phyloP scores from a whole-genome alignment of 2,329 filamentous ascomycete species.

The Fusarium buxicola region DNA sequence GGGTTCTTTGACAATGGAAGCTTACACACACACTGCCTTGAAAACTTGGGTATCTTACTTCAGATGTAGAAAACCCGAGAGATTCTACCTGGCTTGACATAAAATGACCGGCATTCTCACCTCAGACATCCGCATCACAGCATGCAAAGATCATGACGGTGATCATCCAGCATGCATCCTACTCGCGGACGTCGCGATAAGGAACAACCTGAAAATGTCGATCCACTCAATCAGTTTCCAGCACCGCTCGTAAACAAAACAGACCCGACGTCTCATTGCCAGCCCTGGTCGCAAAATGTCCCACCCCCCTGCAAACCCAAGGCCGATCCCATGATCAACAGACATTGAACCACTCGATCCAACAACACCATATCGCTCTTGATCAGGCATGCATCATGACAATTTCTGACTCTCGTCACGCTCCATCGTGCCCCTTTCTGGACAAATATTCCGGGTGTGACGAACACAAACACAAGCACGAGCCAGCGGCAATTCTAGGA shows the following conservation, averaged over 20 bases:
- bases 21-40: too few species aligned
- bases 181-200: slow-evolving; percentile 25
- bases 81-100: background rate
- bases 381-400: slow-evolving; percentile 19
- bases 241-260: slow-evolving; percentile 26
- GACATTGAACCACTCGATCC: slow-evolving; percentile 19
- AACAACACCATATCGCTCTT: slow-evolving; percentile 5
- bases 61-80: too few species aligned
- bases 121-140: slow-evolving; percentile 9
- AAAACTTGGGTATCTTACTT: too few species aligned
- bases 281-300: slow-evolving; percentile 7
- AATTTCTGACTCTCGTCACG: slow-evolving; percentile 13
- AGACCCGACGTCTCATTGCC: slow-evolving; percentile 24
- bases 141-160: slow-evolving; percentile 1
- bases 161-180: slow-evolving; percentile 2
- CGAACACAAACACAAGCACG: slow-evolving; percentile 22
- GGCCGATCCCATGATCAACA: slow-evolving; percentile 38
- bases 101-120: slow-evolving; percentile 13
- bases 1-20: too few species aligned
- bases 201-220: slow-evolving; percentile 29
- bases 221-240: slow-evolving; percentile 28
- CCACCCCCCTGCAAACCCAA: slow-evolving; percentile 26
- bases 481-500: slow-evolving; percentile 26
- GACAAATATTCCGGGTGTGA: slow-evolving; percentile 15
- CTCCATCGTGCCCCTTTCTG: slow-evolving; percentile 1